Evolutionary conservation across 441 rosid genomes (phyloP).

Genomic region (Brassica balearica): DNA sequence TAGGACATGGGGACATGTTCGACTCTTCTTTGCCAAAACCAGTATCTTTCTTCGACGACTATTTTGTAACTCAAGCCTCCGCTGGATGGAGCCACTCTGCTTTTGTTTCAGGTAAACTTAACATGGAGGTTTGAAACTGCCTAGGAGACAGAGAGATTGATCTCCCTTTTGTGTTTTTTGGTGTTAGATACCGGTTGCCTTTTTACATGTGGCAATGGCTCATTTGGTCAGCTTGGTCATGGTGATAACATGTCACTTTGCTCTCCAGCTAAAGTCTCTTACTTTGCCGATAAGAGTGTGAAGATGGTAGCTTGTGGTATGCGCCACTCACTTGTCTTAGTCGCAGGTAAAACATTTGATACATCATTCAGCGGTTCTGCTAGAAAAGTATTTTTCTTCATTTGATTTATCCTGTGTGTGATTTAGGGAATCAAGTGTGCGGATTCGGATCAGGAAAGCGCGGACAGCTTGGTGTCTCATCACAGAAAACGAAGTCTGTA

Average conservation of each 20-base stretch:
- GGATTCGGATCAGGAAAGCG: constrained; percentile 90
- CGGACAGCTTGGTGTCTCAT: constrained; percentile 75
- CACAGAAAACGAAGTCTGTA: constrained; percentile 50
- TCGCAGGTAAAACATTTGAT: constrained; percentile 57
- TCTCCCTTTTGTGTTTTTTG: neutral
- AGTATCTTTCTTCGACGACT: constrained; percentile 47
- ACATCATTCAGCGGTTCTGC: too few relatives aligned
- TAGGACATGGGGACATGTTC: constrained; percentile 74
- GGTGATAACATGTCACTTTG: constrained; percentile 61
- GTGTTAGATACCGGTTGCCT: constrained; percentile 55
- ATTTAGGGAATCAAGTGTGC: constrained; percentile 64
- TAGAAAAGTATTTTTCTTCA: too few relatives aligned
- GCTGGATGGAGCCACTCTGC: constrained; percentile 94
- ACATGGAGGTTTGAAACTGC: neutral
- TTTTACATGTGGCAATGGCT: constrained; percentile 87
- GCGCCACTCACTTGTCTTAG: constrained; percentile 90
- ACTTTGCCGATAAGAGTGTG: constrained; percentile 56
- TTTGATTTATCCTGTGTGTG: too few relatives aligned
- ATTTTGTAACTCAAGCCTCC: constrained; percentile 57
- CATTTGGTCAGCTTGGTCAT: constrained; percentile 95
- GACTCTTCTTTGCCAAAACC: constrained; percentile 55
- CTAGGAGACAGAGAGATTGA: constrained; percentile 8
- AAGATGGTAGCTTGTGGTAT: constrained; percentile 79
- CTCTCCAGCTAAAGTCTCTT: constrained; percentile 65
- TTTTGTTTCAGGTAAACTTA: constrained; percentile 75